Percentiles rank a stretch among this genome's conserved stretches.
Evolutionary conservation across 1,284 basidiomycete species (phyloP).

Genomic region (Hemileia vastatrix): DNA sequence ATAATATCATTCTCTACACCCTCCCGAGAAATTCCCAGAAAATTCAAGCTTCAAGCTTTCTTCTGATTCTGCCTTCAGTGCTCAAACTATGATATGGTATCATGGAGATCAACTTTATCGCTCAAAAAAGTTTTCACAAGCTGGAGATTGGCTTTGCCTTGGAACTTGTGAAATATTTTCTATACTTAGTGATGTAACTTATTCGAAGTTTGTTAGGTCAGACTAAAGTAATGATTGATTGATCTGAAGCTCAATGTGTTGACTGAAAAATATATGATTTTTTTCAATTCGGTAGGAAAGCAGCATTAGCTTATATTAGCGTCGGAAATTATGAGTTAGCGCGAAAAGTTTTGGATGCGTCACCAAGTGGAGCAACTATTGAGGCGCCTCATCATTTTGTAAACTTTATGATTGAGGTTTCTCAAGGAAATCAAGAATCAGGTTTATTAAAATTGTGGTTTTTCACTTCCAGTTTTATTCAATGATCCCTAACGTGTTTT

Average conservation of each 20-base stretch:
- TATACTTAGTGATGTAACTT: slow-evolving; percentile 9
- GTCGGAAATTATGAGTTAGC: slow-evolving; percentile 20
- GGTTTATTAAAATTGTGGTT: slow-evolving; percentile 1
- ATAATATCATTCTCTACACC: neutral
- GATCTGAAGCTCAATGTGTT: neutral
- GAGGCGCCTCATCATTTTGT: slow-evolving; percentile 16
- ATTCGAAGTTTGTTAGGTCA: slow-evolving; percentile 18
- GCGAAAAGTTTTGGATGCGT: slow-evolving; percentile 5
- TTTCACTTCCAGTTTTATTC: neutral
- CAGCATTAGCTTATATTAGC: slow-evolving; percentile 14
- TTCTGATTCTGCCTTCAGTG: slow-evolving; percentile 16
- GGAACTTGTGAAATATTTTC: slow-evolving; percentile 12
- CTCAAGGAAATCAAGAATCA: slow-evolving; percentile 17
- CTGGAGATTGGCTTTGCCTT: slow-evolving; percentile 17
- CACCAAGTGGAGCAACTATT: slow-evolving; percentile 2
- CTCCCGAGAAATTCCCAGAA: neutral
- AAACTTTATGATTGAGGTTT: slow-evolving; percentile 19
- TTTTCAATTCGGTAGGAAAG: slow-evolving; percentile 11
- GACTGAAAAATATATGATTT: neutral
- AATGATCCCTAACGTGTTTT: neutral
- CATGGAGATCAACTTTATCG: slow-evolving; percentile 11
- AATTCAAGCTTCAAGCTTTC: slow-evolving; percentile 17
- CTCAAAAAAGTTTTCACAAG: slow-evolving; percentile 2
- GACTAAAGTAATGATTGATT: neutral
- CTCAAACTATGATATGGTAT: slow-evolving; percentile 21